A percentile compares a stretch with the other conserved stretches of the same genome.
These are phyloP conservation scores for Sarcodon aspratus DNA, from an alignment of 768 basidiomycete genomes.

Conservation along the genomic window DNA sequence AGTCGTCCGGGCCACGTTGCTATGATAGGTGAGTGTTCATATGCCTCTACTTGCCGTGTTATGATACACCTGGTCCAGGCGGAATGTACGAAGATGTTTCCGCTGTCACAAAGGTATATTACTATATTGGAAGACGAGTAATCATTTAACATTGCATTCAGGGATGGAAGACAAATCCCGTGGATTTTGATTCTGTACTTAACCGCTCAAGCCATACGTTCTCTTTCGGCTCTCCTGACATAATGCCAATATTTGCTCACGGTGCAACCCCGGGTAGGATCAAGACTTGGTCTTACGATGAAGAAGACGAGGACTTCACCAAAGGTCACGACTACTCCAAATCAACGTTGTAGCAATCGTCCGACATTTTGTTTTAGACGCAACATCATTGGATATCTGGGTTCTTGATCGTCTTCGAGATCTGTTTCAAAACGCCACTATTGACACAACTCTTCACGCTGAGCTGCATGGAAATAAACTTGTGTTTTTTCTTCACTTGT, in stretches of 20 bases:
- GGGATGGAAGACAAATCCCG: conserved; percentile 85
- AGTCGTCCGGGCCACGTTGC: conserved; percentile 85
- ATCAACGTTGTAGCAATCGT: background rate
- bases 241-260: conserved; percentile 77
- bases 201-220: conserved; percentile 71
- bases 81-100: conserved; percentile 91
- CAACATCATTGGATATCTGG: conserved; percentile 69
- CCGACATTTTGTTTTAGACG: conserved; percentile 35
- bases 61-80: conserved; percentile 20
- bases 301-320: conserved; percentile 77
- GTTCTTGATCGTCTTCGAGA: conserved; percentile 56
- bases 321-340: conserved; percentile 37
- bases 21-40: conserved; percentile 50
- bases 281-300: conserved; percentile 64
- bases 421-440: conserved; percentile 55
- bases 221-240: conserved; percentile 83
- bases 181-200: conserved; percentile 84
- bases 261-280: conserved; percentile 64
- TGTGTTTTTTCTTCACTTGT: conserved; percentile 74
- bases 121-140: background rate
- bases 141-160: conserved; percentile 14
- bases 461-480: conserved; percentile 48
- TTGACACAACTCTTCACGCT: conserved; percentile 32
- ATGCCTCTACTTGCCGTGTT: background rate
- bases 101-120: conserved; percentile 65